Percentiles rank a stretch among this genome's conserved stretches.
Evolutionary conservation across 2,329 filamentous ascomycete species (phyloP).

Genomic region (Fusarium devonianum): DNA sequence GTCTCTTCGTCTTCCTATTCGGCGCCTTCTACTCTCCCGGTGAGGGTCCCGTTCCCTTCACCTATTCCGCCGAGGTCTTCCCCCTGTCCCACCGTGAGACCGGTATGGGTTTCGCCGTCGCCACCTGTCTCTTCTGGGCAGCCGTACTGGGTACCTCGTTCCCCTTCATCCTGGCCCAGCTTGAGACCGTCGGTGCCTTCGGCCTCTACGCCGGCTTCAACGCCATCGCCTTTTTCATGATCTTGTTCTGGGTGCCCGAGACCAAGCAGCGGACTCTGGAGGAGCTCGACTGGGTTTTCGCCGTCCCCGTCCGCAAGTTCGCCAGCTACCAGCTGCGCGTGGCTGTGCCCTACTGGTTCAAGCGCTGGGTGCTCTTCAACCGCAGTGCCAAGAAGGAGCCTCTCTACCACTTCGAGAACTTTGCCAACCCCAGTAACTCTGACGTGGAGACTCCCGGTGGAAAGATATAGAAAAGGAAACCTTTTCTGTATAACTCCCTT

Average conservation of each 20-base stretch:
- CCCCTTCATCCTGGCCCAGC: slow-evolving; percentile 53
- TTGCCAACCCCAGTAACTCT: slow-evolving; percentile 25
- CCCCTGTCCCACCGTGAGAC: slow-evolving; percentile 69
- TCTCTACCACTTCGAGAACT: slow-evolving; percentile 48
- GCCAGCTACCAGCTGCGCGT: slow-evolving; percentile 44
- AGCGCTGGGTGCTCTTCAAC: slow-evolving; percentile 24
- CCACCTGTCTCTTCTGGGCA: slow-evolving; percentile 64
- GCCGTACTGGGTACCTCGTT: slow-evolving; percentile 60
- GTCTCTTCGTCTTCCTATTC: slow-evolving; percentile 71
- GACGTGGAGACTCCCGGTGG: slow-evolving; percentile 27
- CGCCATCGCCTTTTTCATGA: slow-evolving; percentile 60
- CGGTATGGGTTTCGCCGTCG: slow-evolving; percentile 69
- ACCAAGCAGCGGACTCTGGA: slow-evolving; percentile 63
- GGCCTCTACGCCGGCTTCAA: slow-evolving; percentile 65
- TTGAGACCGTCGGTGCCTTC: slow-evolving; percentile 50
- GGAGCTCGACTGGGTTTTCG: slow-evolving; percentile 60
- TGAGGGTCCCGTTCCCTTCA: slow-evolving; percentile 69
- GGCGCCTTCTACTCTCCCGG: slow-evolving; percentile 70
- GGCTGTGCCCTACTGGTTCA: slow-evolving; percentile 32
- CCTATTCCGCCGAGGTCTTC: slow-evolving; percentile 69
- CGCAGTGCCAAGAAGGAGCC: slow-evolving; percentile 43
- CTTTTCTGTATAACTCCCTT: neutral
- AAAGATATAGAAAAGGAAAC: slow-evolving; percentile 8
- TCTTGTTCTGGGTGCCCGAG: slow-evolving; percentile 58
- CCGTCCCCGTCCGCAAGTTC: slow-evolving; percentile 54